These are phyloP conservation scores for Fistulifera solaris DNA, from an alignment of 108 stramenopile genomes.

Conservation along the genomic window DNA sequence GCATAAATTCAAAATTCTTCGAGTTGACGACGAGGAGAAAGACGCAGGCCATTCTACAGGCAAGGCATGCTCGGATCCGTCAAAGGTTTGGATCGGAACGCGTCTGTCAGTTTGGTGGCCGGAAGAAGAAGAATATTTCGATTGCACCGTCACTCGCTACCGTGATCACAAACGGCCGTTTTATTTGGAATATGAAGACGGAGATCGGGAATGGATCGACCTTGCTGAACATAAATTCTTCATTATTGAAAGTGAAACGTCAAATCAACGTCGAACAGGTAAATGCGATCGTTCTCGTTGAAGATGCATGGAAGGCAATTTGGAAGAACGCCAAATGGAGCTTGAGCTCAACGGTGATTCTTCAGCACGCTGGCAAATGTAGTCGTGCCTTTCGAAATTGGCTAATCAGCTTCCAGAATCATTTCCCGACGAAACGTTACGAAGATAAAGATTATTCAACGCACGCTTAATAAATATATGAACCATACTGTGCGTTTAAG, in stretches of 20 bases:
- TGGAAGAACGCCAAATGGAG: background rate
- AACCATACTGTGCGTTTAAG: too few species aligned
- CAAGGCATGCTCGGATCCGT: background rate
- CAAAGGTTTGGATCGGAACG: slow-evolving; percentile 1
- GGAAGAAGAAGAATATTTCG: background rate
- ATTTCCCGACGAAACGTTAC: too few species aligned
- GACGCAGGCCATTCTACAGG: background rate
- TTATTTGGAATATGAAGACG: slow-evolving; percentile 50
- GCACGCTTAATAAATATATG: too few species aligned
- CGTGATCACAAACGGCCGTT: slow-evolving; percentile 5
- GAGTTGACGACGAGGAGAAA: background rate
- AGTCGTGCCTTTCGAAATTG: too few species aligned
- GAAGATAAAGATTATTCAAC: too few species aligned
- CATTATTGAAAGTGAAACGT: slow-evolving; percentile 9
- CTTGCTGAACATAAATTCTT: slow-evolving; percentile 31
- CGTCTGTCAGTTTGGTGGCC: slow-evolving; percentile 6
- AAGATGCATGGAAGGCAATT: background rate
- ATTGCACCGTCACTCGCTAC: background rate
- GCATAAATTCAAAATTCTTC: background rate
- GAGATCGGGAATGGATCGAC: slow-evolving; percentile 54
- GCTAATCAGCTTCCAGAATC: too few species aligned
- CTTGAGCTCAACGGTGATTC: background rate
- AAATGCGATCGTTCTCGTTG: background rate
- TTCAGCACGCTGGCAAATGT: background rate
- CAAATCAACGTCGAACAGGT: background rate